Base-by-base conservation (phyloP, 352 stramenopile species). In the Chrysophaeum taylorii region DNA sequence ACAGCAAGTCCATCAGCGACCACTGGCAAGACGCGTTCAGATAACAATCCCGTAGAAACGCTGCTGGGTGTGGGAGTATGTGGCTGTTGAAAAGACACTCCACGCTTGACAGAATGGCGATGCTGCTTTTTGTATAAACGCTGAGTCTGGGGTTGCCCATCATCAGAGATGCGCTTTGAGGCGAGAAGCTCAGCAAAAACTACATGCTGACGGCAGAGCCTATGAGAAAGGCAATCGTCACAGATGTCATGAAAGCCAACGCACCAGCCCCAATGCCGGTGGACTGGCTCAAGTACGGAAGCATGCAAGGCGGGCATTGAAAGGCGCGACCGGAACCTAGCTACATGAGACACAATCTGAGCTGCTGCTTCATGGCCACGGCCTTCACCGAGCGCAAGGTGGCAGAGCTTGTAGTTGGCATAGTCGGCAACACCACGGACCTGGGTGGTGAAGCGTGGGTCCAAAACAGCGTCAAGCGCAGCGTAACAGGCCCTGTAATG, bases 151-250 rank as follows among this genome's bases (percentile, higher is more conserved):
- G n/a, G n/a, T n/a, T n/a, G n/a, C n/a, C n/a, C n/a, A n/a, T n/a
- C n/a, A n/a, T n/a, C n/a, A n/a, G n/a, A n/a, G n/a, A n/a, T n/a
- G n/a, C n/a, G n/a, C n/a, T n/a, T n/a, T n/a, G n/a, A n/a, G n/a
- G n/a, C n/a, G n/a, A n/a, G n/a, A n/a, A 62, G 50, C 23, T 62
- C 15, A 5, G 50, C 50, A n/a, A 62, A 62, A 5, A 62, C 50
- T 12, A 62, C 50, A n/a, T 62, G 50, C 50, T 62, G 50, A 9
- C 50, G 50, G 2, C 7, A 12, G 25, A 62, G 50, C n/a, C n/a
- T n/a, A n/a, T n/a, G n/a, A n/a, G n/a, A n/a, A n/a, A n/a, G n/a
- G n/a, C n/a, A n/a, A n/a, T n/a, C n/a, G n/a, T n/a, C n/a, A n/a
- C n/a, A n/a, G n/a, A n/a, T n/a, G n/a, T n/a, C n/a, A n/a, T n/a